Conservation (phyloP, 78 protist species). For the Cyanophora paradoxa region DNA sequence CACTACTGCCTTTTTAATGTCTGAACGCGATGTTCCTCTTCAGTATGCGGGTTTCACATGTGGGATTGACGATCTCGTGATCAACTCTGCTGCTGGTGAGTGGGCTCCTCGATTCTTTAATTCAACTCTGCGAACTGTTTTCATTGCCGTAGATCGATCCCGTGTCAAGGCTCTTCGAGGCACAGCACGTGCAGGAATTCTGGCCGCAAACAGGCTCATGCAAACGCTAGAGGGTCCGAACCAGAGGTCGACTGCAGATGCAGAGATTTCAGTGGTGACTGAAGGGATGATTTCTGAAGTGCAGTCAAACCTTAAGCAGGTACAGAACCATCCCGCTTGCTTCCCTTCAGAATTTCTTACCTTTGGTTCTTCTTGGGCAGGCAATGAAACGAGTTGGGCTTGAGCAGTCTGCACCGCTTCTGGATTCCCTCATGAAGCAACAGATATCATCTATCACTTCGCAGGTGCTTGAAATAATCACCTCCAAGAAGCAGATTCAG, state of each 20-base stretch:
- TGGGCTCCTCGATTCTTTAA: no score
- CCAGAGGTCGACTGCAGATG: no score
- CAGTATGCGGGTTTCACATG: constrained; percentile 82
- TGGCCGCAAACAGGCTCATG: constrained; percentile 8
- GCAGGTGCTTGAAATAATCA: constrained; percentile 53
- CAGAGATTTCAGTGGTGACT: no score
- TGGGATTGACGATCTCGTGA: constrained; percentile 85
- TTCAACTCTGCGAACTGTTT: no score
- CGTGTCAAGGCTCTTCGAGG: not conserved
- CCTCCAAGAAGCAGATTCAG: constrained; percentile 75
- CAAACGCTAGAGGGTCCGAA: constrained; percentile 2
- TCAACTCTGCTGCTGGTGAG: constrained; percentile 28
- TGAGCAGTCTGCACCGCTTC: constrained; percentile 5
- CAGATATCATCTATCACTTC: constrained; percentile 55
- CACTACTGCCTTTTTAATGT: not conserved
- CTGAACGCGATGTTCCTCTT: not conserved
- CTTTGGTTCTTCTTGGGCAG: no score
- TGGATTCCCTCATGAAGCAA: constrained; percentile 50
- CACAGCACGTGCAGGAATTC: not conserved
- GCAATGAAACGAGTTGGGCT: no score
- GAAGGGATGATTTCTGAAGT: no score
- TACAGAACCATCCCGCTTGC: no score
- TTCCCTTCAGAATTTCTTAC: no score
- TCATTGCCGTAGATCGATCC: no score
- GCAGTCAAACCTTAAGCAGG: no score